A percentile compares a stretch with the other conserved stretches of the same genome.
phyloP scores from a whole-genome alignment of 2,329 filamentous ascomycete species.

The Ploettnerulaceae sp. region DNA sequence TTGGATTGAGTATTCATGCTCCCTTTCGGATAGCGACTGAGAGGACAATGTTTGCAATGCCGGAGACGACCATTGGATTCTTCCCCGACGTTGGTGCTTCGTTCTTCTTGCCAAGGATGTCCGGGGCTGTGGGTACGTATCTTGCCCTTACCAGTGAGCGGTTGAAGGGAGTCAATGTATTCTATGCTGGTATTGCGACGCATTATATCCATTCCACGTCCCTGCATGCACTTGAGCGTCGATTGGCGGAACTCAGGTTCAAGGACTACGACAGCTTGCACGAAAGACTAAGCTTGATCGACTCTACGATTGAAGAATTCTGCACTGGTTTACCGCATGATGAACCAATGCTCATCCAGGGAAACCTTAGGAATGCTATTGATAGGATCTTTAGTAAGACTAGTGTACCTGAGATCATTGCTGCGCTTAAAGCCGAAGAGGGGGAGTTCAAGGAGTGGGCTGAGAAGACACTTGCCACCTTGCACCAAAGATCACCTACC shows the following conservation, averaged over 20 bases:
- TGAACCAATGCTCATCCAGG: slow-evolving; percentile 61
- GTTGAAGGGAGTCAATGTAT: slow-evolving; percentile 76
- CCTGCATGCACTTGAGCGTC: slow-evolving; percentile 73
- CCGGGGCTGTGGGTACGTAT: slow-evolving; percentile 84
- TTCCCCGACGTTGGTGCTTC: slow-evolving; percentile 97
- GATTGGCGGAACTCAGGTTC: slow-evolving; percentile 86
- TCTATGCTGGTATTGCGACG: slow-evolving; percentile 88
- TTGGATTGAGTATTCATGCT: slow-evolving; percentile 89
- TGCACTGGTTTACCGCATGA: slow-evolving; percentile 76
- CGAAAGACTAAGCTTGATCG: slow-evolving; percentile 66
- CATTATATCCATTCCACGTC: slow-evolving; percentile 93
- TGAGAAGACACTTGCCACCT: slow-evolving; percentile 65
- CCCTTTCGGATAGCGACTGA: slow-evolving; percentile 97
- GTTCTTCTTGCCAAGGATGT: slow-evolving; percentile 89
- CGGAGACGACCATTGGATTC: slow-evolving; percentile 96
- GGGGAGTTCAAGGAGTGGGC: slow-evolving; percentile 67
- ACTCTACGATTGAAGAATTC: slow-evolving; percentile 88
- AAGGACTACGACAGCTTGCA: slow-evolving; percentile 63
- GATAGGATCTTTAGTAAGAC: slow-evolving; percentile 74
- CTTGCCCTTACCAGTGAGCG: slow-evolving; percentile 86
- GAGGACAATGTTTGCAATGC: slow-evolving; percentile 94
- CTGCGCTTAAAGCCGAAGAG: slow-evolving; percentile 40
- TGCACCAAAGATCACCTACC: slow-evolving; percentile 77
- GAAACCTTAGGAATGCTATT: slow-evolving; percentile 70
- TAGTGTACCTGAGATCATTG: slow-evolving; percentile 65